Base-by-base conservation (phyloP, 2,329 filamentous ascomycete species). In the Alternaria brassicicola region DNA sequence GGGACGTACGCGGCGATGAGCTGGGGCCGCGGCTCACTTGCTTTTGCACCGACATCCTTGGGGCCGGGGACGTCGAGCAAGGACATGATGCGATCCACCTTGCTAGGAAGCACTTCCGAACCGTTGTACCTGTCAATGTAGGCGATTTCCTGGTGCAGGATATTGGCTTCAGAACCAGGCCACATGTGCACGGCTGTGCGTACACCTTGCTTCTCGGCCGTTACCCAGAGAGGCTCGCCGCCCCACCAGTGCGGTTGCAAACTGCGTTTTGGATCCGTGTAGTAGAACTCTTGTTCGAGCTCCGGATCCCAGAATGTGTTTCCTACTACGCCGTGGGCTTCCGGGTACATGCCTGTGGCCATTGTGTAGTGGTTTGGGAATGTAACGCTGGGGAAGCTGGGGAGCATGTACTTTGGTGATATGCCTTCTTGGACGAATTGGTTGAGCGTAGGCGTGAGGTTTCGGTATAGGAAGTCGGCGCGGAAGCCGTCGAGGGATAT, bases 401-500 rank as follows among this genome's bases (percentile, higher is more conserved):
- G 95, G 6, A 87, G 84, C 93, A 99, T 97, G 78, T 94, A 97
- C 64, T 88, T 85, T 3, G 95, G 94, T 6, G 93, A 97, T 10
- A 98, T 88, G 28, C 95, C 95, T 64, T 92, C 87, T 59, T 86
- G 85, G 61, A 97, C 83, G 64, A 99, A 89, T 2, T 88, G 84
- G 66, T 88, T 91, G 8, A 99, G 82, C 2, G 89, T 88, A 1
- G 94, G 95, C 1, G 94, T 97, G 30, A 98, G 79, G 0, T 89
- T 89, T 13, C 93, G 88, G 63, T 90, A 86, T 38, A 99, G 82
- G 71, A 97, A 98, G 75, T 98, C 95, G 19, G 95, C 94, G 15
- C 95, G 89, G 80, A 99, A 98, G 3, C 95, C 95, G 77, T 99
- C 95, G 17, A 99, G 84, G 43, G 93, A 97, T 73, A 99, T 91